Percentiles rank a stretch among this genome's conserved stretches.
Conservation (phyloP, 2,329 filamentous ascomycete species). For the Phyllosticta citribraziliensis region DNA sequence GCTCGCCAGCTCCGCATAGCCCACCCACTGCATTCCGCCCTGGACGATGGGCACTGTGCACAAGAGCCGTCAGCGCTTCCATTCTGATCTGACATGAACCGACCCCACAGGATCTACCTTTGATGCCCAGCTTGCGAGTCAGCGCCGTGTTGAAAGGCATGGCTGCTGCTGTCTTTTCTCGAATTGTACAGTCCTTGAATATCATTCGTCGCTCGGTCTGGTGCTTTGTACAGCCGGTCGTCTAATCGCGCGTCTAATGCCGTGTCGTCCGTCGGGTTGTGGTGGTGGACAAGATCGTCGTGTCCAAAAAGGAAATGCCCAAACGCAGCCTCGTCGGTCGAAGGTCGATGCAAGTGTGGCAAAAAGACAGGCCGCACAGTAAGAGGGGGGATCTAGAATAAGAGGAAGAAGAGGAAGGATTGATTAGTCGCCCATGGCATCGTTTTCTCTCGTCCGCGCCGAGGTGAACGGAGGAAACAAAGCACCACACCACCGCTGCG, state of each 20-base stretch:
- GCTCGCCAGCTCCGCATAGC: conserved; percentile 67
- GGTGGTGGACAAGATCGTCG: background rate
- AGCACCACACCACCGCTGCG: background rate
- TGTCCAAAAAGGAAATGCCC: background rate
- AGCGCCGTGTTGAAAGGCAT: conserved; percentile 59
- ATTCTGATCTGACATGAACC: background rate
- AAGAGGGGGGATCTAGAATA: background rate
- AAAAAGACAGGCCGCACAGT: background rate
- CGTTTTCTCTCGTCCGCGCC: background rate
- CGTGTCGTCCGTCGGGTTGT: background rate
- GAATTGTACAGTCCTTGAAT: background rate
- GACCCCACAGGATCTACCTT: conserved; percentile 32
- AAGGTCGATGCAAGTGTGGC: background rate
- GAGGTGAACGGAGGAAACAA: background rate
- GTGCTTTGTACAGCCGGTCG: background rate
- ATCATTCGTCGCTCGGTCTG: background rate
- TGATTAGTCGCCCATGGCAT: background rate
- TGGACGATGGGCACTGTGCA: conserved; percentile 65
- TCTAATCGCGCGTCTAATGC: background rate
- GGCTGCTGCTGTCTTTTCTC: background rate
- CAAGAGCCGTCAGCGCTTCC: background rate
- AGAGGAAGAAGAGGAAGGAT: background rate
- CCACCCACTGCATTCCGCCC: conserved; percentile 81
- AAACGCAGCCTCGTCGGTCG: background rate
- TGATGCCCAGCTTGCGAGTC: conserved; percentile 51